phyloP scores from a whole-genome alignment of 1,284 basidiomycete species.

The Cryptococcus sp. region DNA sequence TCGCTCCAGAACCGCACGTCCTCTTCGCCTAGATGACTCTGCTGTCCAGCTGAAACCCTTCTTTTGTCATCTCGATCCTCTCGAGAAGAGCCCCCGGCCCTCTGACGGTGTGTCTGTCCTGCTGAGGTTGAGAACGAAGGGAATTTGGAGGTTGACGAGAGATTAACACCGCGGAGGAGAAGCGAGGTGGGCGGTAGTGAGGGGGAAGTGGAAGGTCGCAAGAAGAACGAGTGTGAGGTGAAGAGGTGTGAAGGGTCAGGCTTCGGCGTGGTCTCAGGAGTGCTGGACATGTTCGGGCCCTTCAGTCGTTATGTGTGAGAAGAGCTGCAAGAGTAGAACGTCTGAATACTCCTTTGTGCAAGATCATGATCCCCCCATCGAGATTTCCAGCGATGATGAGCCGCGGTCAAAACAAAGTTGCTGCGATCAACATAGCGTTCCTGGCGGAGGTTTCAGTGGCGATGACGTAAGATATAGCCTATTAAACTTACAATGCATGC shows the following conservation, averaged over 20 bases:
- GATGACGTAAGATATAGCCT: too few species aligned
- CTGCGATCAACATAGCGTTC: too few species aligned
- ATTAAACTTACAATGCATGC: too few species aligned
- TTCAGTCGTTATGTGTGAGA: too few species aligned
- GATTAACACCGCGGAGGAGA: slow-evolving; percentile 87
- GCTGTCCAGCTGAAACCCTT: slow-evolving; percentile 17
- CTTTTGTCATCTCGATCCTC: slow-evolving; percentile 22
- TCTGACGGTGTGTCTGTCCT: neutral
- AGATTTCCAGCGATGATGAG: too few species aligned
- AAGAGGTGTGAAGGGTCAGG: slow-evolving; percentile 10
- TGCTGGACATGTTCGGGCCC: neutral
- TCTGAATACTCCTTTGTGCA: too few species aligned
- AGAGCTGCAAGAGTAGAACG: too few species aligned
- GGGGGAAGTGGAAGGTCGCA: slow-evolving; percentile 15
- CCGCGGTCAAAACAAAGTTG: too few species aligned
- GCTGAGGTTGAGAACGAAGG: slow-evolving; percentile 54
- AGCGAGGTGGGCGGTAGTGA: slow-evolving; percentile 47
- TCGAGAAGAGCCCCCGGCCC: slow-evolving; percentile 31
- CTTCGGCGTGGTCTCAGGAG: neutral
- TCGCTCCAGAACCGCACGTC: slow-evolving; percentile 57
- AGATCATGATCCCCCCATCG: too few species aligned
- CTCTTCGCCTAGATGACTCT: slow-evolving; percentile 24
- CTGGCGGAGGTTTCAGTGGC: too few species aligned
- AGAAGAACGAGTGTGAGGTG: slow-evolving; percentile 33
- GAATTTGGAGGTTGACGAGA: slow-evolving; percentile 83